Evolutionary conservation across 768 basidiomycete genomes (phyloP).

Genomic region (Naganishia vaughanmartiniae): DNA sequence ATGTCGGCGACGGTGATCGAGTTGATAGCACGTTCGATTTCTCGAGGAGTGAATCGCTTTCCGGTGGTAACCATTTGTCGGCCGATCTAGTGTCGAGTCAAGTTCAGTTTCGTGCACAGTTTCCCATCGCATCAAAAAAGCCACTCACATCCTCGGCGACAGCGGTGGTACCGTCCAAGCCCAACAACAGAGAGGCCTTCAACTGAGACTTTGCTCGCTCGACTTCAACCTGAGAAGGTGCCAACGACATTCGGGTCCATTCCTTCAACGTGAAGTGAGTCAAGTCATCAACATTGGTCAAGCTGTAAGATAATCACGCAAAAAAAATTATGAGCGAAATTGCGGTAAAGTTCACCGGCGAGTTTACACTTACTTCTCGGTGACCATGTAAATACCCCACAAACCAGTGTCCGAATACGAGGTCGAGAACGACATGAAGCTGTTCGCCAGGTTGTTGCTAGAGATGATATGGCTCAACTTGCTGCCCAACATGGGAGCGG

Average conservation of each 20-base stretch:
- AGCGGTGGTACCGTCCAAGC: slow-evolving; percentile 92
- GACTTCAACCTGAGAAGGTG: slow-evolving; percentile 78
- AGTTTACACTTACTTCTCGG: slow-evolving; percentile 69
- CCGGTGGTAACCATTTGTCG: slow-evolving; percentile 93
- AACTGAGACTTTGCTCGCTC: slow-evolving; percentile 98
- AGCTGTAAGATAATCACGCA: slow-evolving; percentile 46
- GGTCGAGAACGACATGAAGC: slow-evolving; percentile 98
- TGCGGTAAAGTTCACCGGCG: no score
- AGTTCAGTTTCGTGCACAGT: background rate
- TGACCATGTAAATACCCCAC: slow-evolving; percentile 96
- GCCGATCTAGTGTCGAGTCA: slow-evolving; percentile 63
- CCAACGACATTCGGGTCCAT: slow-evolving; percentile 91
- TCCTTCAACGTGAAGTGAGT: slow-evolving; percentile 90
- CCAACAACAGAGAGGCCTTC: slow-evolving; percentile 85
- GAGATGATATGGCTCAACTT: slow-evolving; percentile 87
- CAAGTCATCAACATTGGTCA: slow-evolving; percentile 88
- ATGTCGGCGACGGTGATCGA: slow-evolving; percentile 84
- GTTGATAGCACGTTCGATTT: slow-evolving; percentile 90
- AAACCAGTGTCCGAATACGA: slow-evolving; percentile 98
- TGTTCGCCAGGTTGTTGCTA: slow-evolving; percentile 92
- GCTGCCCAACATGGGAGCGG: slow-evolving; percentile 82
- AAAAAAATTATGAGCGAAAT: no score
- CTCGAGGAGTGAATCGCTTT: slow-evolving; percentile 79
- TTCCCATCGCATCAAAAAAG: no score
- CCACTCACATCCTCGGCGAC: slow-evolving; percentile 78